These are phyloP conservation scores for Chrysanthemum seticuspe DNA, from an alignment of 129 eudicot genomes.

Conservation along the genomic window DNA sequence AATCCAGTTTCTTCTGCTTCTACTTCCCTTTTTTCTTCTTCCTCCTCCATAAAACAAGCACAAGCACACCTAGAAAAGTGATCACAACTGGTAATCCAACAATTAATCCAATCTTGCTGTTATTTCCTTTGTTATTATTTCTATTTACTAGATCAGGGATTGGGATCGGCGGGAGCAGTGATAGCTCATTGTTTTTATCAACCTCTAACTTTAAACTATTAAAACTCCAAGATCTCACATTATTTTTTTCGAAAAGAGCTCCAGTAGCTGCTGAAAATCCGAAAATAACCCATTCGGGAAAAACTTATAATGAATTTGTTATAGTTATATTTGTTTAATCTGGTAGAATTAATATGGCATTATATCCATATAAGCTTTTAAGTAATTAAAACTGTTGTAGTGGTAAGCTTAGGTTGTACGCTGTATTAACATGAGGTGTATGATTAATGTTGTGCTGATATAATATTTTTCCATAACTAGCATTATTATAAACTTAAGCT, in stretches of 20 bases:
- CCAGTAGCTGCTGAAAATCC: slow-evolving; percentile 46
- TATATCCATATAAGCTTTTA: no score
- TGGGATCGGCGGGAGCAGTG: neutral
- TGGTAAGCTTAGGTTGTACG: no score
- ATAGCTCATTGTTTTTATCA: neutral
- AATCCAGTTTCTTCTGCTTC: neutral
- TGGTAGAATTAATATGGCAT: no score
- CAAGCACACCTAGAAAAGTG: neutral
- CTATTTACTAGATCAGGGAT: neutral
- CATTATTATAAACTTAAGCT: no score
- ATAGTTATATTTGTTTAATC: no score
- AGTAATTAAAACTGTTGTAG: no score
- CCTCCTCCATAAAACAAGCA: neutral
- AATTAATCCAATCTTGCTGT: neutral
- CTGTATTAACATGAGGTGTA: no score
- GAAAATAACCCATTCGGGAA: slow-evolving; percentile 23
- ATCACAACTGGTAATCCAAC: slow-evolving; percentile 2
- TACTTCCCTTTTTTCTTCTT: slow-evolving; percentile 13
- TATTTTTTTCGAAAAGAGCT: neutral
- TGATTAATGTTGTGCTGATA: no score
- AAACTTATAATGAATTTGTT: neutral
- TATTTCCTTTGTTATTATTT: neutral
- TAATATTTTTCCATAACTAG: no score
- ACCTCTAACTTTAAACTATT: neutral
- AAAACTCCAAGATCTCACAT: slow-evolving; percentile 33